phyloP scores from a whole-genome alignment of 108 stramenopile species.

The Craspedostauros australis region DNA sequence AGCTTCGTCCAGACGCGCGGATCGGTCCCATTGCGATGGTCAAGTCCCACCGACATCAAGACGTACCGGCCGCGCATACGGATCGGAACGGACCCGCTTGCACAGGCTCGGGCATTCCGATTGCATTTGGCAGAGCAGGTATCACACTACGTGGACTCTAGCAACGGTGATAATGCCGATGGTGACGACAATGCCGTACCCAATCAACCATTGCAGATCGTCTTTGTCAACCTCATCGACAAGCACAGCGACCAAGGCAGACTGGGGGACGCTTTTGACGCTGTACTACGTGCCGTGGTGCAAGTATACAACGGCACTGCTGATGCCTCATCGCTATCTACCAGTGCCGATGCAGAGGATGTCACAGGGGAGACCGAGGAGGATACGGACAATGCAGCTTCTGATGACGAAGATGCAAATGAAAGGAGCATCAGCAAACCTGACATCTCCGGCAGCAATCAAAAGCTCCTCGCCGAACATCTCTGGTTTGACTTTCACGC shows the following conservation, averaged over 20 bases:
- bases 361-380: constrained; percentile 3
- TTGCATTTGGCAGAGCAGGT: constrained; percentile 67
- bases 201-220: constrained; percentile 28
- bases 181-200: not conserved
- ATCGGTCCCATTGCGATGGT: constrained; percentile 92
- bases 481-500: constrained; percentile 98
- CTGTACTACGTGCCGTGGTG: constrained; percentile 61
- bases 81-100: constrained; percentile 75
- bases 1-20: constrained; percentile 90
- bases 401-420: constrained; percentile 1
- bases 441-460: constrained; percentile 9
- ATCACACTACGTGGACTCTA: constrained; percentile 20
- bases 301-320: constrained; percentile 32
- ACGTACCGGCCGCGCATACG: constrained; percentile 82
- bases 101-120: constrained; percentile 65
- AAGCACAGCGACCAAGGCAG: constrained; percentile 89
- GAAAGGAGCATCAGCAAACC: too few species aligned
- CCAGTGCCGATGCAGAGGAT: constrained; percentile 6
- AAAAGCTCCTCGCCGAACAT: constrained; percentile 43
- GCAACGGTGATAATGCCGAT: not conserved
- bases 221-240: constrained; percentile 89
- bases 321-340: too few species aligned
- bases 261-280: constrained; percentile 76
- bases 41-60: constrained; percentile 83
- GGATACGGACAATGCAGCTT: not conserved